phyloP scores from a whole-genome alignment of 2,329 filamentous ascomycete species.

The Ascochyta rabiei region DNA sequence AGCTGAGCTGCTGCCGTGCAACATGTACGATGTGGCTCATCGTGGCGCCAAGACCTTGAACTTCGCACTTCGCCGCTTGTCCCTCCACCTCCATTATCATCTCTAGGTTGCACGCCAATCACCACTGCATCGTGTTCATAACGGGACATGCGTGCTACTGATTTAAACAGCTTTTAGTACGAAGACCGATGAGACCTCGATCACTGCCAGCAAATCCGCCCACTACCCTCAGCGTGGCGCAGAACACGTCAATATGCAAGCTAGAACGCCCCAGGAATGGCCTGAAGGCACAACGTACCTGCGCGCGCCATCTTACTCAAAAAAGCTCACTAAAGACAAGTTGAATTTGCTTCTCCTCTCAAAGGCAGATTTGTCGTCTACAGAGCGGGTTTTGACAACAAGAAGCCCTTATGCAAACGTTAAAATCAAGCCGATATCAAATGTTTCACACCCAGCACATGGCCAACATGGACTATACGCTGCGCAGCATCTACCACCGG shows the following conservation, averaged over 20 bases:
- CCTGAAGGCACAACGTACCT: slow-evolving; percentile 35
- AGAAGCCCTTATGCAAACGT: slow-evolving; percentile 46
- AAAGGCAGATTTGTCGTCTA: slow-evolving; percentile 24
- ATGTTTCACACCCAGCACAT: slow-evolving; percentile 54
- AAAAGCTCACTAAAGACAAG: slow-evolving; percentile 32
- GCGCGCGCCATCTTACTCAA: slow-evolving; percentile 40
- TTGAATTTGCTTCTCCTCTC: slow-evolving; percentile 28
- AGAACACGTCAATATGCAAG: background rate
- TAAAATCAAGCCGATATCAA: slow-evolving; percentile 50
- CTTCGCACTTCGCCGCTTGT: background rate
- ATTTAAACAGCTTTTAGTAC: background rate
- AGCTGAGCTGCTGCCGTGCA: background rate
- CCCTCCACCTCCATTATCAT: background rate
- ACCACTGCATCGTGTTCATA: background rate
- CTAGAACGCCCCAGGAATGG: slow-evolving; percentile 40
- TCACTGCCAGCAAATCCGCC: background rate
- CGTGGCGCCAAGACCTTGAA: background rate
- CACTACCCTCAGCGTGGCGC: background rate
- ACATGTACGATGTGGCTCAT: background rate
- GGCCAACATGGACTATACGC: slow-evolving; percentile 58
- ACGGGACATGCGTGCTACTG: background rate
- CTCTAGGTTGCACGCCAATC: background rate
- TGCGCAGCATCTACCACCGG: slow-evolving; percentile 51
- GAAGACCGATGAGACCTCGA: background rate
- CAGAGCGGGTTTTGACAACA: slow-evolving; percentile 20